Conservation (phyloP, 768 basidiomycete genomes). For the Leccinum rimulosum region DNA sequence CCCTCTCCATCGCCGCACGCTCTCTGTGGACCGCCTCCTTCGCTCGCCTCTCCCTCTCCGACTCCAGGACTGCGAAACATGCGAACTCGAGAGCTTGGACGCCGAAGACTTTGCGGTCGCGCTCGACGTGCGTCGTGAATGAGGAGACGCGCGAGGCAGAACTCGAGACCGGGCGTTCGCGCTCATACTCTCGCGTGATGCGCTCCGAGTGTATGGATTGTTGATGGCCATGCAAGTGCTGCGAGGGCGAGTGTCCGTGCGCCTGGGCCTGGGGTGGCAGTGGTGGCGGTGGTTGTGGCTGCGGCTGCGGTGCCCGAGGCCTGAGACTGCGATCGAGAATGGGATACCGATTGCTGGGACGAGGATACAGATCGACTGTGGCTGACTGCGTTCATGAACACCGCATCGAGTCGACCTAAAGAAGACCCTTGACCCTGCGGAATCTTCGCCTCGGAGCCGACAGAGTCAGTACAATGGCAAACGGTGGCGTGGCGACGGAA, state of each 20-base stretch:
- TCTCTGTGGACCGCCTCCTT: constrained; percentile 22
- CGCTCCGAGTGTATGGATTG: constrained; percentile 25
- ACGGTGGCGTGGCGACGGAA: too few relatives aligned
- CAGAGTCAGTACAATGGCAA: constrained; percentile 6
- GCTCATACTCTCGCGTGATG: constrained; percentile 17
- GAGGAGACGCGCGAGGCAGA: constrained; percentile 27
- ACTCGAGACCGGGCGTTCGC: constrained; percentile 24
- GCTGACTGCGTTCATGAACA: constrained; percentile 31
- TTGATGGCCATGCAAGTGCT: neutral
- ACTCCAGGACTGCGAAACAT: constrained; percentile 19
- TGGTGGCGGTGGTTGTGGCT: neutral
- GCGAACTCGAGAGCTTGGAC: constrained; percentile 37
- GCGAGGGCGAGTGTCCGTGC: neutral
- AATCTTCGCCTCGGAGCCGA: constrained; percentile 31
- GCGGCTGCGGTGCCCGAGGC: neutral
- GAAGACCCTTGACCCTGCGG: constrained; percentile 32
- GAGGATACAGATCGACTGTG: constrained; percentile 25
- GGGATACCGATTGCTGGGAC: constrained; percentile 8
- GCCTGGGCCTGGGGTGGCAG: neutral
- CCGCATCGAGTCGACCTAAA: constrained; percentile 23
- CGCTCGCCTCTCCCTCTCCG: constrained; percentile 25
- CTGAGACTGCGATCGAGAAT: constrained; percentile 15
- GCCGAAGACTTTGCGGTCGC: constrained; percentile 27
- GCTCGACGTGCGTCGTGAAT: constrained; percentile 20
- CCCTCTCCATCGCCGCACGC: constrained; percentile 11